Percentiles rank a stretch among this genome's conserved stretches.
Conservation (phyloP, 805 yeast genomes). For the Pichia rugopelliculosa region DNA sequence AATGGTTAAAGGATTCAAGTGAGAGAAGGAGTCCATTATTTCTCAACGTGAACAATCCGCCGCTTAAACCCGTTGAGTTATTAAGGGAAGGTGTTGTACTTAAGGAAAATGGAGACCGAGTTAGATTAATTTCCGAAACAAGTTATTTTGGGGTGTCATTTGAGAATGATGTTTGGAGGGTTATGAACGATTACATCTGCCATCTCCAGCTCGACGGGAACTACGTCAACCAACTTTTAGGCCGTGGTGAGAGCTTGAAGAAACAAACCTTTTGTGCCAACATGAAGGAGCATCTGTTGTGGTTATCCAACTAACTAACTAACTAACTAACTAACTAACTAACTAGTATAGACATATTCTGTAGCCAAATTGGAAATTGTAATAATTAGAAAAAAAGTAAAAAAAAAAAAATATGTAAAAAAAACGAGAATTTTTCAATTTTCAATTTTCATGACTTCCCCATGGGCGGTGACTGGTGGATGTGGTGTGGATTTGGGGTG, state of each 20-base stretch:
- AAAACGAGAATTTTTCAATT: too few relatives aligned
- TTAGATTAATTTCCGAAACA: slow-evolving; percentile 22
- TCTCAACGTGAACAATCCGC: slow-evolving; percentile 28
- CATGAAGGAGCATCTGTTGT: slow-evolving; percentile 24
- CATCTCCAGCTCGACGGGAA: slow-evolving; percentile 21
- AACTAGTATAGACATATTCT: background rate
- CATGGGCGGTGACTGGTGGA: too few relatives aligned
- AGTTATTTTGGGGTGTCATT: slow-evolving; percentile 15
- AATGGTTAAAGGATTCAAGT: slow-evolving; percentile 18
- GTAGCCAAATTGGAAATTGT: too few relatives aligned
- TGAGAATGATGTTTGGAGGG: slow-evolving; percentile 24
- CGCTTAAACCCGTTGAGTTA: slow-evolving; percentile 27
- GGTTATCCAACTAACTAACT: slow-evolving; percentile 15
- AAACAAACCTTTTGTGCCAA: slow-evolving; percentile 21
- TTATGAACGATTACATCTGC: slow-evolving; percentile 29
- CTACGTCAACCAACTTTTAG: slow-evolving; percentile 23
- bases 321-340: background rate
- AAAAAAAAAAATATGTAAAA: too few relatives aligned
- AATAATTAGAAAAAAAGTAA: too few relatives aligned
- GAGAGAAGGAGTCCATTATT: slow-evolving; percentile 24
- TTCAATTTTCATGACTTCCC: too few relatives aligned
- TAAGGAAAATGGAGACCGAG: slow-evolving; percentile 28
- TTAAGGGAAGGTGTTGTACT: slow-evolving; percentile 20
- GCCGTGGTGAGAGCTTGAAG: slow-evolving; percentile 11
- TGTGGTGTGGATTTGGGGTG: too few relatives aligned